Evolutionary conservation across 1,284 basidiomycete genomes (phyloP), one percentile per base, ranked within the genome.

Genomic region (Pseudozyma flocculosa): DNA sequence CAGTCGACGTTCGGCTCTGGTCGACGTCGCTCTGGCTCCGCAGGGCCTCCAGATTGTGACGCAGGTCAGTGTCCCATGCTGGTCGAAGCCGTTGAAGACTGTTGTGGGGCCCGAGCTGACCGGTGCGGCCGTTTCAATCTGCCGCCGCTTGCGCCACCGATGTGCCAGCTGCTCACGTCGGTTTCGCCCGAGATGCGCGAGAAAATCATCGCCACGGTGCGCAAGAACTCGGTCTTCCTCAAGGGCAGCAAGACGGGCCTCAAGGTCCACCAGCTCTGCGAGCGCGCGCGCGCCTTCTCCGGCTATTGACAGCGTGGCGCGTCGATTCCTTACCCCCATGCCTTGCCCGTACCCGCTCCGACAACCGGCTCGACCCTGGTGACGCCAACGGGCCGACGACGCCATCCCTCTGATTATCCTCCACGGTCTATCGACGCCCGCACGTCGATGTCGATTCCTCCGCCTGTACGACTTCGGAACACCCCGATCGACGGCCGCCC

Each of bases 41-140:
- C 72, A 78, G 22, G 75, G 75, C 3, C 55, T 75, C 15, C 74
- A 76, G 46, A 73, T 78, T 40, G 58, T 78, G 13, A 72, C 73
- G n/a, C 68, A 70, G 39, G 58, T 66, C 32, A 23, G 61, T 8
- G 32, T 13, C 7, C 3, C n/a, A n/a, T n/a, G n/a, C n/a, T n/a
- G n/a, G n/a, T n/a, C n/a, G n/a, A n/a, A n/a, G n/a, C n/a, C n/a
- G n/a, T n/a, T n/a, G n/a, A n/a, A n/a, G n/a, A n/a, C n/a, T n/a
- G n/a, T n/a, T n/a, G n/a, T n/a, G n/a, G n/a, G n/a, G n/a, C n/a
- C n/a, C n/a, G n/a, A n/a, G n/a, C n/a, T n/a, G n/a, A n/a, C n/a
- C n/a, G n/a, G n/a, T n/a, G n/a, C n/a, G n/a, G n/a, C n/a, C n/a
- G n/a, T n/a, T n/a, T n/a, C n/a, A 11, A 9, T 17, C 32, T 17